Conservation (phyloP, 2,329 filamentous ascomycete genomes). For the Cladophialophora yegresii region DNA sequence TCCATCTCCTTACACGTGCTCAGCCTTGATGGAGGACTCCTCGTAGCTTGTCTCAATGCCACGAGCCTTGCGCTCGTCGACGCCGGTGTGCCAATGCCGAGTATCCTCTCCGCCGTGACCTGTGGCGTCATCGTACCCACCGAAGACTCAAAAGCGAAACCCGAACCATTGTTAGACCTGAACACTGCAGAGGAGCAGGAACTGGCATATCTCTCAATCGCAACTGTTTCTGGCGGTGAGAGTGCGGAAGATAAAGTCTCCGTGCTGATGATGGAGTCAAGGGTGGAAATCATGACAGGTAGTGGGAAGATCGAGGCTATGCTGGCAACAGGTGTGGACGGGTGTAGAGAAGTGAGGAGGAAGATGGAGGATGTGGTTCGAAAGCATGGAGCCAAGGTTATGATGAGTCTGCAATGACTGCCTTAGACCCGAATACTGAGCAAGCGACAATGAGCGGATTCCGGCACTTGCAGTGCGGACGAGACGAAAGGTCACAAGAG, state of each 20-base stretch:
- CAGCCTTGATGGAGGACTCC: conserved; percentile 82
- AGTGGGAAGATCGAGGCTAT: conserved; percentile 75
- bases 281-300: conserved; percentile 67
- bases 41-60: conserved; percentile 88
- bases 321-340: conserved; percentile 88
- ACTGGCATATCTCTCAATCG: conserved; percentile 83
- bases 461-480: neutral
- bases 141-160: conserved; percentile 27
- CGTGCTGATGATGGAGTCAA: conserved; percentile 81
- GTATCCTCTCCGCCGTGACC: conserved; percentile 86
- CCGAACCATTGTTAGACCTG: conserved; percentile 48
- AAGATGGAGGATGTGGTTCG: conserved; percentile 76
- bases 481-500: neutral
- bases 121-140: conserved; percentile 63
- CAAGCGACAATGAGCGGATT: neutral
- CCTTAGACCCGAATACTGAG: neutral
- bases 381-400: conserved; percentile 33
- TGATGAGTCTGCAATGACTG: conserved; percentile 30
- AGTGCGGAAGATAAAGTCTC: conserved; percentile 61
- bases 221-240: conserved; percentile 73
- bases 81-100: conserved; percentile 91
- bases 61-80: conserved; percentile 89
- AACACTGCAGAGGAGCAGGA: conserved; percentile 63
- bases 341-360: conserved; percentile 79
- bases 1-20: conserved; percentile 82